Evolutionary conservation across 2,329 filamentous ascomycete species (phyloP).

Genomic region (Epichloe sp.): DNA sequence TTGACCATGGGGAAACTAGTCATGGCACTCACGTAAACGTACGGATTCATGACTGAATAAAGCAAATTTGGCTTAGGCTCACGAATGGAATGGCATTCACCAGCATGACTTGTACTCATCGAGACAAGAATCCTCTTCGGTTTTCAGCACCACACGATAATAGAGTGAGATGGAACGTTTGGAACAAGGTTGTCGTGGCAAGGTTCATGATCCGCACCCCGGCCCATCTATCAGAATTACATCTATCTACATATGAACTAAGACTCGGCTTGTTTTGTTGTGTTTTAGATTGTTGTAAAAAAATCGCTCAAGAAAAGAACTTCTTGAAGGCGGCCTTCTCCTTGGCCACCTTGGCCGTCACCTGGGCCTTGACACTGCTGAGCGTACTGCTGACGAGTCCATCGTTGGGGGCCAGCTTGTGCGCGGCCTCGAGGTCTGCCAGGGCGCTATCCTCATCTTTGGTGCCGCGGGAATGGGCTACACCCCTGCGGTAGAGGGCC

Average conservation of each 20-base stretch:
- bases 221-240: background rate
- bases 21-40: too few species aligned
- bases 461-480: conserved; percentile 52
- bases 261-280: background rate
- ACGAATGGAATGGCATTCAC: too few species aligned
- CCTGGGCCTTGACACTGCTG: conserved; percentile 61
- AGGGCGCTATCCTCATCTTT: conserved; percentile 80
- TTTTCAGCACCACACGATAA: too few species aligned
- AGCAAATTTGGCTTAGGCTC: too few species aligned
- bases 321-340: conserved; percentile 90
- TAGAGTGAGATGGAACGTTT: too few species aligned
- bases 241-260: background rate
- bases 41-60: too few species aligned
- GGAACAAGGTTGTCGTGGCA: background rate
- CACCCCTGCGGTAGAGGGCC: conserved; percentile 70
- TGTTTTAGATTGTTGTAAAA: too few species aligned
- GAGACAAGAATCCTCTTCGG: too few species aligned
- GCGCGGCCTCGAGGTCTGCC: conserved; percentile 61
- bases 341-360: conserved; percentile 62
- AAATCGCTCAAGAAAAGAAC: conserved; percentile 50
- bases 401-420: conserved; percentile 62
- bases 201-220: background rate
- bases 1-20: too few species aligned
- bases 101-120: too few species aligned
- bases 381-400: conserved; percentile 64